A percentile compares a stretch with the other conserved stretches of the same genome.
Evolutionary conservation across 306 rosid species (phyloP).

Genomic region (Dryas octopetala): DNA sequence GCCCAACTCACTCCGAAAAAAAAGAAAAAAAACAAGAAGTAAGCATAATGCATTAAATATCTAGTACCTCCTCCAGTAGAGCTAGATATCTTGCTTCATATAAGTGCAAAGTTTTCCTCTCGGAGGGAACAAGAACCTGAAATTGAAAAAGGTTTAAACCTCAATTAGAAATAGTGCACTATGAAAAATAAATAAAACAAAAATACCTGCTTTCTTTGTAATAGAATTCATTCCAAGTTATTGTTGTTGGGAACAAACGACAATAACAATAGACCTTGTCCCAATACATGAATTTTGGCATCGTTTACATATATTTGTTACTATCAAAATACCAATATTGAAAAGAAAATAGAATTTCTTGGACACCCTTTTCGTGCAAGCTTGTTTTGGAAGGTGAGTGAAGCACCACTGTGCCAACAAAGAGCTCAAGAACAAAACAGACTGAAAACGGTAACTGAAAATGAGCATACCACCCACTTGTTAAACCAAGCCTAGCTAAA

Average conservation of each 20-base stretch:
- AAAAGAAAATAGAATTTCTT: not conserved
- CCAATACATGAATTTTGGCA: not conserved
- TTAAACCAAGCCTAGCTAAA: too few relatives aligned
- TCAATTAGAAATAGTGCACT: not conserved
- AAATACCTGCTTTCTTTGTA: not conserved
- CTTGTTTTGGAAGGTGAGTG: too few relatives aligned
- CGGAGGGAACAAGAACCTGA: slow-evolving; percentile 53
- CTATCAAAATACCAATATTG: not conserved
- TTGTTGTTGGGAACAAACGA: not conserved
- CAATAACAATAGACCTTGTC: not conserved
- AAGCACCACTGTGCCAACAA: not conserved
- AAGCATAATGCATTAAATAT: not conserved
- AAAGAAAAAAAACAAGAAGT: not conserved
- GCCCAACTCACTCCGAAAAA: not conserved
- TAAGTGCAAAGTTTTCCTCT: slow-evolving; percentile 43
- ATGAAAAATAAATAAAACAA: not conserved
- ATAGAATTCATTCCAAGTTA: not conserved
- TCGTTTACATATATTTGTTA: not conserved
- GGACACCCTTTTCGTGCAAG: not conserved
- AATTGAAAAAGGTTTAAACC: not conserved
- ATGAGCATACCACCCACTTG: too few relatives aligned
- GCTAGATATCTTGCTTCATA: slow-evolving; percentile 53
- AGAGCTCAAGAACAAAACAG: not conserved
- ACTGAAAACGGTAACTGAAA: too few relatives aligned
- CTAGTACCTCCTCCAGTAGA: slow-evolving; percentile 43